These are phyloP conservation scores for Malassezia yamatoensis DNA, from an alignment of 1,284 basidiomycete genomes.

Conservation along the genomic window DNA sequence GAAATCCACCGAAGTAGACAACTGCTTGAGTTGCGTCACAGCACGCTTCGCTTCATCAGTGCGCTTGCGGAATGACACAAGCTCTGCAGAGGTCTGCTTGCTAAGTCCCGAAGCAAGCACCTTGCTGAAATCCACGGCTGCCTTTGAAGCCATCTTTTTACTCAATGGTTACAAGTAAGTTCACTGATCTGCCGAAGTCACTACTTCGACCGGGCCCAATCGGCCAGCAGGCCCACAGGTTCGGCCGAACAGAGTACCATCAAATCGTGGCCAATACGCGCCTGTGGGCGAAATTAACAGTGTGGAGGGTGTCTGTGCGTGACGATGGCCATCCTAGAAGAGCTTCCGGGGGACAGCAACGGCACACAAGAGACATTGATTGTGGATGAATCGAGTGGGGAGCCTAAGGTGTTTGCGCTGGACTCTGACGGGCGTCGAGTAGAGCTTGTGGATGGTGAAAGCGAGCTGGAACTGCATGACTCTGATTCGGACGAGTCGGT, in stretches of 20 bases:
- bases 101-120: slow-evolving; percentile 41
- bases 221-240: slow-evolving; percentile 12
- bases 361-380: not conserved
- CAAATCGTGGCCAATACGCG: too few species aligned
- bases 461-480: not conserved
- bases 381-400: not conserved
- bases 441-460: not conserved
- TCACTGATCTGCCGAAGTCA: not conserved
- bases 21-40: slow-evolving; percentile 60
- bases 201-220: slow-evolving; percentile 7
- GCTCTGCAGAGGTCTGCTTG: slow-evolving; percentile 51
- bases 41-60: slow-evolving; percentile 76
- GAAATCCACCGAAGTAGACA: slow-evolving; percentile 73
- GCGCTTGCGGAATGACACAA: slow-evolving; percentile 94
- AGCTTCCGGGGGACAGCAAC: slow-evolving; percentile 4
- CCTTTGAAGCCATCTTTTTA: slow-evolving; percentile 29
- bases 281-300: not conserved
- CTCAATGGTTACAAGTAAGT: not conserved
- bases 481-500: not conserved
- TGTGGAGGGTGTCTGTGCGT: not conserved
- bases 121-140: slow-evolving; percentile 39
- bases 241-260: slow-evolving; percentile 9
- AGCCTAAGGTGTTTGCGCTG: not conserved
- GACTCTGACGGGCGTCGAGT: not conserved
- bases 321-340: slow-evolving; percentile 12